Evolutionary conservation across 495 filamentous ascomycete species (phyloP).

Genomic region (Cairneyella variabilis): DNA sequence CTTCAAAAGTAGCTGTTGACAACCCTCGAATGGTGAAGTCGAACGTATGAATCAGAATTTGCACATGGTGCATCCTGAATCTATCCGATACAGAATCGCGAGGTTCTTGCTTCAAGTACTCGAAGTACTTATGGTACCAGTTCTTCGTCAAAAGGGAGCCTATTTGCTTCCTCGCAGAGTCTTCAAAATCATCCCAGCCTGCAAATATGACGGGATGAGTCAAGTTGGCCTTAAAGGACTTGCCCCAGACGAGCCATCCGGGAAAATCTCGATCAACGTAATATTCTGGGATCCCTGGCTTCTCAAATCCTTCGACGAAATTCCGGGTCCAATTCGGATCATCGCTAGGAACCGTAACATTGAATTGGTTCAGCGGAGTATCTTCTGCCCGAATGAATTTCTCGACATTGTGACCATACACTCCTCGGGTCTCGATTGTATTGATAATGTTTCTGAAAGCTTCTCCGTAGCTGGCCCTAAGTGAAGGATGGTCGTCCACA

Average conservation of each 20-base stretch:
- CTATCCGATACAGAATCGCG: constrained; percentile 78
- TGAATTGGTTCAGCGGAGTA: constrained; percentile 67
- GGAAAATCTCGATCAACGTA: constrained; percentile 90
- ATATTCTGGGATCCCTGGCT: constrained; percentile 71
- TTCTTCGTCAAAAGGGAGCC: constrained; percentile 71
- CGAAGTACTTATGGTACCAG: constrained; percentile 88
- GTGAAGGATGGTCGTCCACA: constrained; percentile 83
- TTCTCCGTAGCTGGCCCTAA: constrained; percentile 76
- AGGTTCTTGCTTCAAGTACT: constrained; percentile 94
- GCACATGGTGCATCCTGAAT: constrained; percentile 81
- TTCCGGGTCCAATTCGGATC: constrained; percentile 75
- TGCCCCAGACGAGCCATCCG: constrained; percentile 95
- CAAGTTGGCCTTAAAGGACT: constrained; percentile 73
- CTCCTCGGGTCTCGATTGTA: constrained; percentile 77
- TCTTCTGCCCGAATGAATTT: constrained; percentile 80
- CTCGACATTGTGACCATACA: constrained; percentile 79
- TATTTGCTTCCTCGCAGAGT: constrained; percentile 70
- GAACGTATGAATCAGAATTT: constrained; percentile 83
- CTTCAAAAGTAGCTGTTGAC: constrained; percentile 75
- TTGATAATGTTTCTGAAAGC: constrained; percentile 78
- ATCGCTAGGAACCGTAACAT: constrained; percentile 63
- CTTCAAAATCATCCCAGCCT: constrained; percentile 82
- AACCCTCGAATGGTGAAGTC: constrained; percentile 75
- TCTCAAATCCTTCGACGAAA: constrained; percentile 73
- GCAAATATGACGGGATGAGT: constrained; percentile 65